Evolutionary conservation across 768 basidiomycete genomes (phyloP), one percentile per base, ranked within the genome.

Genomic region (Postia placenta): DNA sequence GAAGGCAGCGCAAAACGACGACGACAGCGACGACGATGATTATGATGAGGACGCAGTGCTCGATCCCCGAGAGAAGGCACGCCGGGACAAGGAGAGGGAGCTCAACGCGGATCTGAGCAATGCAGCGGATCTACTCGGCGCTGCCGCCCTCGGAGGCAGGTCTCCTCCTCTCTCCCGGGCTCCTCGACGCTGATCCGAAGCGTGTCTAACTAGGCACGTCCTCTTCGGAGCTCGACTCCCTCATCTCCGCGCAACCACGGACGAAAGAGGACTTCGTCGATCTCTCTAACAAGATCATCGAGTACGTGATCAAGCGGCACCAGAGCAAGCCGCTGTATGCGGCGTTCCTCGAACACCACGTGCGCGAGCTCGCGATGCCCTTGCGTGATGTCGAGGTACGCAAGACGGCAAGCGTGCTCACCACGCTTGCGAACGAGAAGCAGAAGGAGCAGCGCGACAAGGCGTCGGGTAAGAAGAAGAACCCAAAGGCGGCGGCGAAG

Each of bases 381-480:
- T 75, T 98, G 47, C 87, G 84, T 59, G 92, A 97, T 53, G 82
- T 92, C 45, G 95, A 99, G 58, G 84, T 92, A 23, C 79, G 93
- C 53, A 97, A 97, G 64, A 89, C 81, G 0, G 89, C 92, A 0
- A 87, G 82, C 43, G 82, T 74, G 3, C 70, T 99, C 47, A 91
- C 89, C 14, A 85, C 88, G 2, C 74, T 98, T 5, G 87, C 92
- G 43, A 97, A 95, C 60, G 92, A 94, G 72, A 99, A 98, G 71
- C 90, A 94, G 70, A 89, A 82, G 68, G 91, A 91, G 62, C 83
- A 86, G 58, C 78, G 85, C 54, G 91, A 93, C 28, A 90, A 87
- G 65, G 74, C 81, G 2, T 84, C 80, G 51, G 91, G 92, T 25
- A 96, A 94, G 79, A 95, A 92, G 74, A 95, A 92, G 74, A 94